These are phyloP conservation scores for Suillus subaureus DNA, from an alignment of 768 basidiomycete genomes.

Conservation along the genomic window DNA sequence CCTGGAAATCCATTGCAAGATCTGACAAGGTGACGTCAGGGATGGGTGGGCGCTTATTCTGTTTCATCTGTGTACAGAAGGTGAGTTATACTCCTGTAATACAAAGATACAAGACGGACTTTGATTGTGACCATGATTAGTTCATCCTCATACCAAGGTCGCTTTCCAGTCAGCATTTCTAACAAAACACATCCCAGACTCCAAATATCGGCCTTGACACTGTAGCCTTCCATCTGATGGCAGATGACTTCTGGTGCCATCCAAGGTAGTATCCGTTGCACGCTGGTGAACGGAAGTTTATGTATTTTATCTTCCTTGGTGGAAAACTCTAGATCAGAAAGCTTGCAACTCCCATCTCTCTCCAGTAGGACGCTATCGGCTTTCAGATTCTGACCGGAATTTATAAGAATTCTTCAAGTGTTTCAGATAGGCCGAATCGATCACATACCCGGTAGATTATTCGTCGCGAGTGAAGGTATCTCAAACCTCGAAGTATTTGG, in stretches of 20 bases:
- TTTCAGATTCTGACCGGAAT: conserved; percentile 76
- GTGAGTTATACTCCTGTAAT: conserved; percentile 1
- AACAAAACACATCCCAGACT: conserved; percentile 97
- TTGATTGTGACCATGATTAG: conserved; percentile 93
- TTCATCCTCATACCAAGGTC: conserved; percentile 93
- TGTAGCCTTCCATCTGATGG: conserved; percentile 87
- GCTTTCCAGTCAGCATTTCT: conserved; percentile 98
- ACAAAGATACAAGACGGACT: conserved; percentile 44
- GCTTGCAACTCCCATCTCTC: conserved; percentile 90
- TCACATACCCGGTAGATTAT: conserved; percentile 85
- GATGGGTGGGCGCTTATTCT: conserved; percentile 84
- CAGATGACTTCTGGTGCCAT: conserved; percentile 97
- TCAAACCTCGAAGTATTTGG: conserved; percentile 89
- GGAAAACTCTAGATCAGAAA: conserved; percentile 97
- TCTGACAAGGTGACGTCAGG: conserved; percentile 82
- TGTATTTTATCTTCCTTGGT: conserved; percentile 89
- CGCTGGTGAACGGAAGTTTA: conserved; percentile 80
- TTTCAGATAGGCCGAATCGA: not conserved
- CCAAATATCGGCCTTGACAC: conserved; percentile 98
- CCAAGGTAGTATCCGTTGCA: conserved; percentile 99
- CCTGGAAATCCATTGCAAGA: conserved; percentile 83
- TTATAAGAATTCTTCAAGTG: conserved; percentile 8
- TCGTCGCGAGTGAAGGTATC: conserved; percentile 88
- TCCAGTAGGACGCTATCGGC: conserved; percentile 99
- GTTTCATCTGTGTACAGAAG: conserved; percentile 64